Percentiles rank a stretch among this genome's conserved stretches.
phyloP scores from a whole-genome alignment of 2,329 filamentous ascomycete species.

The Paecilomyces formosus region DNA sequence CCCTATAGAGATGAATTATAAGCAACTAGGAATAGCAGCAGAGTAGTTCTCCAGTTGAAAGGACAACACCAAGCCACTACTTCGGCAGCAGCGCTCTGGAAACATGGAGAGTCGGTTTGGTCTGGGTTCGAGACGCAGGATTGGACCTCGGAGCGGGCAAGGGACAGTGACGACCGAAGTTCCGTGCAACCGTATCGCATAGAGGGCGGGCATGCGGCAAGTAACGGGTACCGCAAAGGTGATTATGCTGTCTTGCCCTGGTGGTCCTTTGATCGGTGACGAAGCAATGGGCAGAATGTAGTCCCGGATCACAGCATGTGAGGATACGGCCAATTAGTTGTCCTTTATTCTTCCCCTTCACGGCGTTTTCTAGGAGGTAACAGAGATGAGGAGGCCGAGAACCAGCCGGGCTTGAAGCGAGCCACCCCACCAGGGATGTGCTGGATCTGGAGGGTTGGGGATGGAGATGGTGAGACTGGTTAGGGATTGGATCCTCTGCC shows the following conservation, averaged over 20 bases:
- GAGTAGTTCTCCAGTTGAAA: too few relatives aligned
- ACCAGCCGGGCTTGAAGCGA: background rate
- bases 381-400: background rate
- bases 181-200: conserved; percentile 7
- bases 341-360: background rate
- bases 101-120: background rate
- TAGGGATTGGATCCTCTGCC: background rate
- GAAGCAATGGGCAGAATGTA: background rate
- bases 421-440: background rate
- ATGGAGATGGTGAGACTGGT: background rate
- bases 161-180: conserved; percentile 4
- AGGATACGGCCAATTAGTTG: background rate
- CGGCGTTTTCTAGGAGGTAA: background rate
- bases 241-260: background rate
- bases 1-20: too few relatives aligned
- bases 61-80: too few relatives aligned
- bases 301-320: background rate
- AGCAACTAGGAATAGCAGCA: too few relatives aligned
- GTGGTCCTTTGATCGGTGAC: background rate
- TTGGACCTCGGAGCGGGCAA: conserved; percentile 6
- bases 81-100: background rate
- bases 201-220: background rate
- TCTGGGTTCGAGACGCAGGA: background rate
- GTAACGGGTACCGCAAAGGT: background rate
- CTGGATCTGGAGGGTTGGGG: background rate